Evolutionary conservation across 2,329 filamentous ascomycete genomes (phyloP), one percentile per base, ranked within the genome.

Genomic region (Fusarium brevicatenulatum): DNA sequence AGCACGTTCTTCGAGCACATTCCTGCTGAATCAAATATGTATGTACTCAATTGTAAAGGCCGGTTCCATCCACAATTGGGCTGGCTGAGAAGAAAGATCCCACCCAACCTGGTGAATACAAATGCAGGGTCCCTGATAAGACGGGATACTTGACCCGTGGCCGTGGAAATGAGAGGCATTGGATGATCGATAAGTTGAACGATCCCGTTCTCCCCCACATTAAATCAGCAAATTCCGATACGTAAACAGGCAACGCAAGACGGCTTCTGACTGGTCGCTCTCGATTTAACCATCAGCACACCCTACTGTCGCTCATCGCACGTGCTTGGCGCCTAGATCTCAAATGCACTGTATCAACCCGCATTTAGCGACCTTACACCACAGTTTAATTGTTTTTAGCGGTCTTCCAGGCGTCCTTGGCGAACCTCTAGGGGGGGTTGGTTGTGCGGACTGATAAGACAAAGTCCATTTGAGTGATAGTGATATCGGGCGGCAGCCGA

Each of bases 181-280:
- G 49, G 42, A 73, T 63, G 46, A 62, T 69, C 69, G 69, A 66
- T 72, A 67, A 67, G 65, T 67, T 61, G 34, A 64, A 32, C 28
- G 30, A 49, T 37, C 25, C 50, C 44, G 59, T 39, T 30, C 21
- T 68, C 68, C 67, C 68, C 68, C 71, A 73, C 69, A 67, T 72
- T 46, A 25, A 70, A 66, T 72, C 78, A 80, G 70, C 79, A 81
- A 81, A 80, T 82, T 78, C 72, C 76, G 80, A 78, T 82, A 81
- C 80, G 81, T 82, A 82, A 82, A 68, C 65, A 76, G 43, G 63
- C 56, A 57, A 40, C 28, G 53, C 21, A 58, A 56, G n/a, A 46
- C 49, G 68, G 56, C 65, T 60, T 76, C 72, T 78, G 36, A 78
- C 73, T 78, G 77, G 77, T 44, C 44, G 40, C 42, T 23, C 30